Percentiles rank a stretch among this genome's conserved stretches.
These are phyloP conservation scores for Paracorniculantispora psalliotae DNA, from an alignment of 2,329 filamentous ascomycete genomes.

Conservation along the genomic window DNA sequence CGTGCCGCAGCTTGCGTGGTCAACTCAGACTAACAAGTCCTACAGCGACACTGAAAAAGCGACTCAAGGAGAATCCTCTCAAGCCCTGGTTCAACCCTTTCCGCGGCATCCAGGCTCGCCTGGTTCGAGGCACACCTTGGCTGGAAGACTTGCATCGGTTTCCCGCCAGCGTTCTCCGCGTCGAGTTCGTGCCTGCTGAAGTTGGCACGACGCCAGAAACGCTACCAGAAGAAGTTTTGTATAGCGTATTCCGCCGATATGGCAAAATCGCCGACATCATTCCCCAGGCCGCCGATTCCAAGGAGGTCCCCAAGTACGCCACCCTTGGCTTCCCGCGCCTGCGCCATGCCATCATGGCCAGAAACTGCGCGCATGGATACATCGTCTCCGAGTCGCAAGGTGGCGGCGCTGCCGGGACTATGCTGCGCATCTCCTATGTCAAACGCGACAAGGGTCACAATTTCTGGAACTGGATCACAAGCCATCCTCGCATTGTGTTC, in stretches of 20 bases:
- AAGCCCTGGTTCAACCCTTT: slow-evolving; percentile 91
- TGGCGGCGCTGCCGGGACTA: slow-evolving; percentile 70
- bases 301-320: slow-evolving; percentile 74
- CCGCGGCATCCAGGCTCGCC: slow-evolving; percentile 59
- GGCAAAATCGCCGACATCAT: slow-evolving; percentile 86
- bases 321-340: slow-evolving; percentile 70
- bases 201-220: slow-evolving; percentile 70
- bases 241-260: slow-evolving; percentile 81
- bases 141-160: slow-evolving; percentile 85
- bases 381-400: slow-evolving; percentile 63
- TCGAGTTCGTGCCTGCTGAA: slow-evolving; percentile 76
- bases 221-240: slow-evolving; percentile 79
- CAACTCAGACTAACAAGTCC: neutral
- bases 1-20: neutral
- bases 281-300: slow-evolving; percentile 79
- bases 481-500: slow-evolving; percentile 82
- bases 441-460: slow-evolving; percentile 70
- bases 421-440: slow-evolving; percentile 79
- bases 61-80: slow-evolving; percentile 65
- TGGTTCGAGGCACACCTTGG: slow-evolving; percentile 86
- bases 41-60: slow-evolving; percentile 50
- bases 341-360: slow-evolving; percentile 77
- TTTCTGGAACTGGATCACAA: slow-evolving; percentile 82
- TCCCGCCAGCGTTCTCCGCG: slow-evolving; percentile 68
- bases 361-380: slow-evolving; percentile 88